Conservation (phyloP, 805 yeast species). For the Candida ulmi region DNA sequence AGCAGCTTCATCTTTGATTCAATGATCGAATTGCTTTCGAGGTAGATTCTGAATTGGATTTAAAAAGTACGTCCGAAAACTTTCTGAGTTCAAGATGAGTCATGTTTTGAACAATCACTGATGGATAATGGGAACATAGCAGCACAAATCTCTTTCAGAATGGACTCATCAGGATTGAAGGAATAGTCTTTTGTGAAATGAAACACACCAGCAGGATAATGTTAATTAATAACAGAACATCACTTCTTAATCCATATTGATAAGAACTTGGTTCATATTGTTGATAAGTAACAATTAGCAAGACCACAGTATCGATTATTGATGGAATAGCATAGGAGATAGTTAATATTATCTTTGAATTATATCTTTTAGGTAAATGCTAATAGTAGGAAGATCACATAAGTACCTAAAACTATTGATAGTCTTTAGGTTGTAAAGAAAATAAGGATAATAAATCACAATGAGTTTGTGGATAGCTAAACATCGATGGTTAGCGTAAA, state of each 20-base stretch:
- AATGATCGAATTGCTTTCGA: no score
- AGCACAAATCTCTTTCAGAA: no score
- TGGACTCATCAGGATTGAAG: no score
- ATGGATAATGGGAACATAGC: no score
- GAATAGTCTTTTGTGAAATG: no score
- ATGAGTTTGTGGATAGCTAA: slow-evolving; percentile 32
- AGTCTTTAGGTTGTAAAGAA: slow-evolving; percentile 7
- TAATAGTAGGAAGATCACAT: slow-evolving; percentile 20
- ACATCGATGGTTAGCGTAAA: no score
- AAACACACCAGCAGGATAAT: slow-evolving; percentile 47
- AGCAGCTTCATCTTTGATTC: no score
- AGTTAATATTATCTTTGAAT: slow-evolving; percentile 12
- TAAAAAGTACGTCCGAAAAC: no score
- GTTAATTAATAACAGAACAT: slow-evolving; percentile 42
- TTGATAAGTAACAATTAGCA: slow-evolving; percentile 24
- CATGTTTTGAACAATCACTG: no score
- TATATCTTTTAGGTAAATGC: slow-evolving; percentile 29
- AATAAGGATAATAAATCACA: slow-evolving; percentile 46
- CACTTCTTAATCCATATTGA: slow-evolving; percentile 22
- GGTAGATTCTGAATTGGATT: no score
- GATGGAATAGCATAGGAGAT: slow-evolving; percentile 34
- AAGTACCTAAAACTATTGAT: slow-evolving; percentile 75
- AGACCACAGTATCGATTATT: slow-evolving; percentile 40
- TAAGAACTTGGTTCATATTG: slow-evolving; percentile 3
- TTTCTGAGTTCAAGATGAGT: no score